Conservation (phyloP, 73 alveolate species). For the Urostyla sp. region DNA sequence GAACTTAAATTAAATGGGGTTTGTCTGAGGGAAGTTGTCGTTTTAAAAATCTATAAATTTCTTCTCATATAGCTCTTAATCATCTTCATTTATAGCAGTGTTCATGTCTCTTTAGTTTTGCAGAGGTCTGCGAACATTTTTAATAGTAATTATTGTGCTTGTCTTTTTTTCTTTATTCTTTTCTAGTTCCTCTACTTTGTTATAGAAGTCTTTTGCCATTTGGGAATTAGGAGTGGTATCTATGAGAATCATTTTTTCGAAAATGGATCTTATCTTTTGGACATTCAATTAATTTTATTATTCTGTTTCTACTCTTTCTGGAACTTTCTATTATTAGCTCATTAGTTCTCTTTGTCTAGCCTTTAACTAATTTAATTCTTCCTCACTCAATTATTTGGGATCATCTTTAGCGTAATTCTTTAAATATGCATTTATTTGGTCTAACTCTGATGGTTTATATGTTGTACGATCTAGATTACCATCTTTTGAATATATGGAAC, state of each 20-base stretch:
- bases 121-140: conserved; percentile 45
- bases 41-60: conserved; percentile 17
- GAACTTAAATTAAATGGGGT: not conserved
- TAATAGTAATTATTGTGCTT: conserved; percentile 33
- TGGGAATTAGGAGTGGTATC: conserved; percentile 53
- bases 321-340: not conserved
- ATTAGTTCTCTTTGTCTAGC: not conserved
- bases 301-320: not conserved
- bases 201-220: conserved; percentile 47
- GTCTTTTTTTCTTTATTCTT: conserved; percentile 44
- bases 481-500: conserved; percentile 51
- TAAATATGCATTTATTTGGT: conserved; percentile 21
- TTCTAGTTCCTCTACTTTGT: conserved; percentile 57
- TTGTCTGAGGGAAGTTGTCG: conserved; percentile 11
- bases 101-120: no score
- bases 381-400: conserved; percentile 4
- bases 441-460: conserved; percentile 60
- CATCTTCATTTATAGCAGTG: no score
- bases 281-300: not conserved
- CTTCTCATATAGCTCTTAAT: not conserved
- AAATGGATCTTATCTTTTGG: conserved; percentile 1
- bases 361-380: not conserved
- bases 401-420: conserved; percentile 35
- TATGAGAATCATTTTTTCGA: conserved; percentile 34
- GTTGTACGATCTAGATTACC: conserved; percentile 42